Base-by-base conservation (phyloP, 371 early-diverging fungal genomes). In the Gilbertella persicaria region DNA sequence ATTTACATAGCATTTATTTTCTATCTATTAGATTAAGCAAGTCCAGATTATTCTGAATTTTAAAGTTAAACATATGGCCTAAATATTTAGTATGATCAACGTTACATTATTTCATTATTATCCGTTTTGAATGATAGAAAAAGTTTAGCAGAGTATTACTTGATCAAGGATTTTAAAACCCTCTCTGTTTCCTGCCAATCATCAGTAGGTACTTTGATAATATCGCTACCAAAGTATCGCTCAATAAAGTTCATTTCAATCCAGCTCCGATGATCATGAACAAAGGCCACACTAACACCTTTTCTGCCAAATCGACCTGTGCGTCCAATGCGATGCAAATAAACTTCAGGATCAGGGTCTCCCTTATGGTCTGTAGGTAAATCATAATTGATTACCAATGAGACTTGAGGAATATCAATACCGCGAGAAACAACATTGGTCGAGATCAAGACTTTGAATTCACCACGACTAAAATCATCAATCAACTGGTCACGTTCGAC, bases 241-340 rank as follows among this genome's bases (percentile, higher is more conserved):
- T 92, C 86, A 49, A 96, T 92, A 4, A 67, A 78, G 56, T 78
- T 75, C 88, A 94, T 89, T 55, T 89, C 83, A 21, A 75, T 65
- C 71, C 73, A 80, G 36, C 77, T 76, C 63, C 64, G 66, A 23
- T 75, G 65, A 60, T 91, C 85, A 60, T 91, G 87, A 2, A 97
- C 85, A 80, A 99, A 94, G 73, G 96, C 97, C 73, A 99, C 89
- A 47, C 89, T 88, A 20, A 96, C 92, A 14, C 99, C 99, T 0
- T 83, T 83, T 50, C 99, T 87, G 5, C 98, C 97, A 62, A 98
- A 99, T 53, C 99, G 83, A 25, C 99, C 99, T 2, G 99, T 97
- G 59, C 99, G 84, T 8, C 99, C 99, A 64, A 99, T 97, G 55
- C 99, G 87, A 73, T 99, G 99, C 45, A 99, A 77, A 63, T 99